Evolutionary conservation across 2,329 filamentous ascomycete species (phyloP), one percentile per base, ranked within the genome.

Genomic region (Sporothrix luriei): DNA sequence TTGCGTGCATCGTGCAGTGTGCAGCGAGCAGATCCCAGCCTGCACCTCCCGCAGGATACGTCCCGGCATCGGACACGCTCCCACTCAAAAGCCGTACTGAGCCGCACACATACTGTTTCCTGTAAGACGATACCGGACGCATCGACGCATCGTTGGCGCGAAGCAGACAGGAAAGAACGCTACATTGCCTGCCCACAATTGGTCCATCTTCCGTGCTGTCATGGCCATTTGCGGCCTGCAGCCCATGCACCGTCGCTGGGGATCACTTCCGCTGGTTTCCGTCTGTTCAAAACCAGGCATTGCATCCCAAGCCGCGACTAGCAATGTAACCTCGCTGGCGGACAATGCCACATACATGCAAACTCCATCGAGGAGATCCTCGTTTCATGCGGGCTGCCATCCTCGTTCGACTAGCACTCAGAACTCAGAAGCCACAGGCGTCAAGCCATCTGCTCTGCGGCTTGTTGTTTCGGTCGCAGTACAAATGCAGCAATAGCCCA

Each of bases 261-360:
- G 55, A 61, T 61, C 55, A n/a, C 55, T 43, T 61, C 55, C 38
- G 57, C 46, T 26, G 57, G 21, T n/a, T n/a, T 62, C 38, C 57
- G 26, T n/a, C 4, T 62, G n/a, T 43, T 7, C 11, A 21, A n/a
- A 57, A 33, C 26, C 21, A 38, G 46, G 57, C 38, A 43, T 46
- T 21, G 57, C 57, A 13, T 46, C 57, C 38, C 54, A 38, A 46
- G 24, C 19, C 14, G n/a, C 55, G 24, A 5, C 21, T 11, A 24
- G 13, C 21, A 46, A 43, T 62, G 57, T 38, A 46, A 46, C 57
- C 21, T 62, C 38, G 40, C 13, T 46, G 21, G 5, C 1, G 33
- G 33, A 33, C 33, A 33, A 4, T 6, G 5, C 6, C 6, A 33
- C 33, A 33, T 33, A 1, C 33, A 33, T 33, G 33, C 33, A 33